phyloP scores from a whole-genome alignment of 345 rosid genomes.

The Moricandia arvensis region DNA sequence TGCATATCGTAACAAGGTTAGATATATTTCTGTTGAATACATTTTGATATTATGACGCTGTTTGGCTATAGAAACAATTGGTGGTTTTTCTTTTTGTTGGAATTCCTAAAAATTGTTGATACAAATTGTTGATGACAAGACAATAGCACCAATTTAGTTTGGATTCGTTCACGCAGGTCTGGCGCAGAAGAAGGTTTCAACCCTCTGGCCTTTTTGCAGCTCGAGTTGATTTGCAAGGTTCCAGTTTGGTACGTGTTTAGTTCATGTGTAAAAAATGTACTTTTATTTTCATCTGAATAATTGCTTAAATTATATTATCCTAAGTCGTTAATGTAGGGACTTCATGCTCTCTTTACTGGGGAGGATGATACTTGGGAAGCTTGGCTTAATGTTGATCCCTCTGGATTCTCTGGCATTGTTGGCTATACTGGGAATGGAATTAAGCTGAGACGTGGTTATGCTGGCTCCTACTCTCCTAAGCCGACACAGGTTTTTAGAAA shows the following conservation, averaged over 20 bases:
- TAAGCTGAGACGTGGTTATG: conserved; percentile 91
- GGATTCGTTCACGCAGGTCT: conserved; percentile 54
- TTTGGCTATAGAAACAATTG: not conserved
- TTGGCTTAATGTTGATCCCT: conserved; percentile 82
- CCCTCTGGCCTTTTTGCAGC: conserved; percentile 98
- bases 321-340: conserved; percentile 56
- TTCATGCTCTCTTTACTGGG: conserved; percentile 89
- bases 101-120: not conserved
- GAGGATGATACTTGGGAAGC: conserved; percentile 99
- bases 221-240: conserved; percentile 90
- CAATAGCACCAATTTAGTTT: conserved; percentile 4
- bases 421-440: conserved; percentile 67
- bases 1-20: conserved; percentile 80
- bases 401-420: conserved; percentile 69
- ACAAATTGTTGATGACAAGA: not conserved
- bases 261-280: conserved; percentile 16
- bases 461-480: conserved; percentile 63
- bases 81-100: not conserved
- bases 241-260: conserved; percentile 57
- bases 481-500: conserved; percentile 67
- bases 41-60: not conserved
- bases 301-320: conserved; percentile 13
- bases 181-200: conserved; percentile 95
- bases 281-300: conserved; percentile 5
- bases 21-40: not conserved